Evolutionary conservation across 176 grass and related monocot species (phyloP), one percentile per base, ranked within the genome.

Genomic region (Eragrostis nindensis): DNA sequence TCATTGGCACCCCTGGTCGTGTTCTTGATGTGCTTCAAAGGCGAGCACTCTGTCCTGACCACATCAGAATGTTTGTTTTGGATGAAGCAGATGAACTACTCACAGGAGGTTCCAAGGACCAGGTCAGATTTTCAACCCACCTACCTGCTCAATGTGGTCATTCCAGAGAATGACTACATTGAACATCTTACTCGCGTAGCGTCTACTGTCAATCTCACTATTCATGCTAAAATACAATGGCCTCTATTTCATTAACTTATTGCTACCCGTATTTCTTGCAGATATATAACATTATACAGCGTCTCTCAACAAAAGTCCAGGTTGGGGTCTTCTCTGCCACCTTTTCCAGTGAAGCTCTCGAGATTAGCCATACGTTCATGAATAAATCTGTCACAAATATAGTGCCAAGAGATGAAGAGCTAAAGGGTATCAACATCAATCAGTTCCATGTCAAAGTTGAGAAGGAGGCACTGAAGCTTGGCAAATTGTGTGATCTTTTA

Each of bases 1-100:
- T 89, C 39, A 86, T 89, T 48, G 90, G 85, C 7, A 97, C 83
- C 3, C 93, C 88, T 52, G 86, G 62, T 45, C 75, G 77, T 8
- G 74, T 92, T 52, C 85, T 97, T 50, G 83, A 92, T 56, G 76
- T 90, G 85, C 41, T 96, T 30, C 52, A 45, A 62, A 84, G 48
- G 56, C 64, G 52, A 57, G 83, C 83, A 38, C 69, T 93, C 27
- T 80, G 76, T 52, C 80, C 88, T 59, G 90, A 87, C 54, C 49
- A 86, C 36, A 89, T 97, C 69, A 92, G 62, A 79, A 93, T 93
- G 90, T 71, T 93, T 76, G 57, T 97, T 47, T 70, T 97, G 36
- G 93, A 93, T 89, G 88, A 97, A 71, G 90, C 93, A 49, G 90
- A 91, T 87, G 88, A 97, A 66, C 81, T 91, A 71, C 88, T 97